Conservation (phyloP, 805 yeast genomes). For the Ogataea parapolymorpha region DNA sequence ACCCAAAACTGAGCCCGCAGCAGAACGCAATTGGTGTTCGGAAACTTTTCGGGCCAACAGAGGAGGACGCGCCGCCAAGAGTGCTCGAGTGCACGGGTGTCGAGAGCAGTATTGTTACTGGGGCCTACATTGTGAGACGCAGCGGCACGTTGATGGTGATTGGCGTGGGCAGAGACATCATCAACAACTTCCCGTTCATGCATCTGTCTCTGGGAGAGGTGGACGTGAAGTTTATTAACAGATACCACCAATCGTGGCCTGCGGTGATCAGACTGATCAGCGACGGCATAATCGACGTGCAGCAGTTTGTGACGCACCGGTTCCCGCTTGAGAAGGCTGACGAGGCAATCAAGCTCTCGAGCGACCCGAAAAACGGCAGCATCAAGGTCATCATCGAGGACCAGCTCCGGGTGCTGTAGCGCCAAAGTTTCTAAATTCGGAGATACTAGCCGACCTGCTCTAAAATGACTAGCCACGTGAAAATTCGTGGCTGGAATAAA, state of each 20-base stretch:
- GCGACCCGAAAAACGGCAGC: conserved; percentile 42
- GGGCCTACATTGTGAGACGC: conserved; percentile 44
- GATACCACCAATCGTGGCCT: conserved; percentile 58
- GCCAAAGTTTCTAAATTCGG: background rate
- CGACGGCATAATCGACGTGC: conserved; percentile 42
- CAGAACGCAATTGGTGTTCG: conserved; percentile 41
- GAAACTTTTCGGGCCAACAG: conserved; percentile 34
- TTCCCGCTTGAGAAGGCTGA: conserved; percentile 45
- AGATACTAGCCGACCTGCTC: background rate
- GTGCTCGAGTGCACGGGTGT: conserved; percentile 56
- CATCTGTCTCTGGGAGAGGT: conserved; percentile 50
- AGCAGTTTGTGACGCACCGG: conserved; percentile 47
- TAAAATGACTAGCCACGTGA: background rate
- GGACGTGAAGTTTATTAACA: conserved; percentile 48
- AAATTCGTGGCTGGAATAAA: background rate
- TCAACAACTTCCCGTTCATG: conserved; percentile 52
- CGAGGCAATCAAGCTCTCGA: conserved; percentile 40
- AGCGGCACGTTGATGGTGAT: conserved; percentile 45
- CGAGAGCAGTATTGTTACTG: conserved; percentile 45
- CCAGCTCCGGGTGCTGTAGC: conserved; percentile 4
- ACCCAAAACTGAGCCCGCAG: conserved; percentile 27
- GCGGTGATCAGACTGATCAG: conserved; percentile 47
- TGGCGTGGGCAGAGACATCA: conserved; percentile 48
- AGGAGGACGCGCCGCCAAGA: conserved; percentile 39
- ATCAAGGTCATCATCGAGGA: conserved; percentile 48